Evolutionary conservation across 257 asterid genomes (phyloP).

Genomic region (Rauvolfia tetraphylla): DNA sequence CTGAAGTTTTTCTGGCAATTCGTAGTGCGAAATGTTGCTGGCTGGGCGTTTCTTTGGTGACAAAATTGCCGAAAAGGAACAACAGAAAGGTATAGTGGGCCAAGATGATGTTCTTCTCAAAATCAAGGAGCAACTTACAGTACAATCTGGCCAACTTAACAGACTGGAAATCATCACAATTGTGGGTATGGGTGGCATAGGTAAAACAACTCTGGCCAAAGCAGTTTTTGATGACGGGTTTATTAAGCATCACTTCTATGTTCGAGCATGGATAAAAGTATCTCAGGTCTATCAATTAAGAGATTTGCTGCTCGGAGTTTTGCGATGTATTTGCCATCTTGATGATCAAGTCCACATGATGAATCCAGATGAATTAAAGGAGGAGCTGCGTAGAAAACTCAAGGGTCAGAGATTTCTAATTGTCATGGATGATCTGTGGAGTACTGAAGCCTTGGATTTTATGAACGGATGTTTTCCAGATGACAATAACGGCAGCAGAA

Average conservation of each 20-base stretch:
- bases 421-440: background rate
- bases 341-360: background rate
- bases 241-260: background rate
- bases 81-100: too few species aligned
- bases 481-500: background rate
- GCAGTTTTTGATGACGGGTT: background rate
- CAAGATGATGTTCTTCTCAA: too few species aligned
- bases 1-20: too few species aligned
- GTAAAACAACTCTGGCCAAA: too few species aligned
- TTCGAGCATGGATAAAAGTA: constrained; percentile 1
- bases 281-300: background rate
- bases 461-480: background rate
- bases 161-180: too few species aligned
- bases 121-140: too few species aligned
- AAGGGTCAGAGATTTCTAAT: constrained; percentile 5
- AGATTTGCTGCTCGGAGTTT: background rate
- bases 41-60: too few species aligned
- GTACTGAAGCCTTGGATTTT: background rate
- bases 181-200: too few species aligned
- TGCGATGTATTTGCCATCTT: background rate
- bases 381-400: background rate
- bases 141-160: too few species aligned
- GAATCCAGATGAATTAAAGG: background rate
- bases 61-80: too few species aligned
- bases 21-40: too few species aligned